A percentile compares a stretch with the other conserved stretches of the same genome.
Evolutionary conservation across 148 eudicot genomes (phyloP).

Genomic region (Vaccinium corymbosum): DNA sequence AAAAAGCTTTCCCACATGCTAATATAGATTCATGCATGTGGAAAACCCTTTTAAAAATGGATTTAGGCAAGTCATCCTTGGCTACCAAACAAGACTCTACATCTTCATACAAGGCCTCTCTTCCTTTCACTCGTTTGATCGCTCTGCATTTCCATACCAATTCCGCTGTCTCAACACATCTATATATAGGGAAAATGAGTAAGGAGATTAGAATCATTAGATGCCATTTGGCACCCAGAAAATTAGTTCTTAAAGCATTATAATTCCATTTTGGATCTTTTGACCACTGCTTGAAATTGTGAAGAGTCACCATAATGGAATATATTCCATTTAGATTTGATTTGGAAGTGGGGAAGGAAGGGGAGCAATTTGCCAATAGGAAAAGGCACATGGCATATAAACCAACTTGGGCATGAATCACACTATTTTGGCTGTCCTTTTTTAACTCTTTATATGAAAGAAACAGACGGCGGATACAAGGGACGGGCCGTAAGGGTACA

Average conservation of each 20-base stretch:
- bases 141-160: neutral
- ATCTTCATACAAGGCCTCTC: conserved; percentile 19
- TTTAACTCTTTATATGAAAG: neutral
- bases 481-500: too few species aligned
- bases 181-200: neutral
- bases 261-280: neutral
- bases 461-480: too few species aligned
- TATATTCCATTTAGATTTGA: neutral
- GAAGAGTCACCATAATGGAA: neutral
- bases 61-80: conserved; percentile 24
- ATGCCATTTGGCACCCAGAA: neutral
- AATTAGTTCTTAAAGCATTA: neutral
- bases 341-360: neutral
- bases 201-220: neutral
- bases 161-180: neutral
- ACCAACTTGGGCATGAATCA: neutral
- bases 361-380: neutral
- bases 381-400: neutral
- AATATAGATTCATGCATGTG: too few species aligned
- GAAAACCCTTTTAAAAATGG: neutral
- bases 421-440: neutral
- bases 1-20: neutral
- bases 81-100: conserved; percentile 19
- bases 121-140: neutral
- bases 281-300: neutral